phyloP scores from a whole-genome alignment of 345 rosid species.

The Ceriops zippeliana region DNA sequence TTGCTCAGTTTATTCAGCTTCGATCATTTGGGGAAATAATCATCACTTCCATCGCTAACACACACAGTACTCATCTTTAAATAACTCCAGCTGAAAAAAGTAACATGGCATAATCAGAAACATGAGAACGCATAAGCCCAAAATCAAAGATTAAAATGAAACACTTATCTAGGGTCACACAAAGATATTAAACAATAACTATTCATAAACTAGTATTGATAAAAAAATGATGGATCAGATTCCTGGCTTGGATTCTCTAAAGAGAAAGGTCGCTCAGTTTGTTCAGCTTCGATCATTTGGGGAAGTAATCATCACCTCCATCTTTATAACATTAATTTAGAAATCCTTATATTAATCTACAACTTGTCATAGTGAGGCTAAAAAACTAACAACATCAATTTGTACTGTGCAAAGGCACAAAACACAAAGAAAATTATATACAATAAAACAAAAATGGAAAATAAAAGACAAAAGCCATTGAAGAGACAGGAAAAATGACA shows the following conservation, averaged over 20 bases:
- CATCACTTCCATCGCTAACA: constrained; percentile 2
- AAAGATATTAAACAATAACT: background rate
- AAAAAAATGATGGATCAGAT: background rate
- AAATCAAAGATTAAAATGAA: background rate
- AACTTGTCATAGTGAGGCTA: no score
- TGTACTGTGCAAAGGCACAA: no score
- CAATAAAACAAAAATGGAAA: background rate
- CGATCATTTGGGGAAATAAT: constrained; percentile 13
- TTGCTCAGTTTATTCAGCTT: constrained; percentile 6
- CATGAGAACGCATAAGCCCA: background rate
- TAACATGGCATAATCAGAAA: no score
- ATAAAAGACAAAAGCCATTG: background rate
- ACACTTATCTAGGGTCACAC: no score
- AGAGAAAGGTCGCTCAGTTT: constrained; percentile 5
- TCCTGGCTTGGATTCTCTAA: constrained; percentile 1
- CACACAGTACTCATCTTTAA: no score
- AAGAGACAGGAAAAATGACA: background rate
- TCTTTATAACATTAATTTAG: background rate
- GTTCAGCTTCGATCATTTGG: constrained; percentile 8
- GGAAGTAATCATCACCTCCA: constrained; percentile 7
- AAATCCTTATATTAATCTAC: no score
- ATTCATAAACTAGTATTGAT: background rate
- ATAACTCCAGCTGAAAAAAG: no score
- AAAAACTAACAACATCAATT: no score
- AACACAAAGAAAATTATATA: no score